Base-by-base conservation (phyloP, 768 basidiomycete species). In the Daedalea quercina region DNA sequence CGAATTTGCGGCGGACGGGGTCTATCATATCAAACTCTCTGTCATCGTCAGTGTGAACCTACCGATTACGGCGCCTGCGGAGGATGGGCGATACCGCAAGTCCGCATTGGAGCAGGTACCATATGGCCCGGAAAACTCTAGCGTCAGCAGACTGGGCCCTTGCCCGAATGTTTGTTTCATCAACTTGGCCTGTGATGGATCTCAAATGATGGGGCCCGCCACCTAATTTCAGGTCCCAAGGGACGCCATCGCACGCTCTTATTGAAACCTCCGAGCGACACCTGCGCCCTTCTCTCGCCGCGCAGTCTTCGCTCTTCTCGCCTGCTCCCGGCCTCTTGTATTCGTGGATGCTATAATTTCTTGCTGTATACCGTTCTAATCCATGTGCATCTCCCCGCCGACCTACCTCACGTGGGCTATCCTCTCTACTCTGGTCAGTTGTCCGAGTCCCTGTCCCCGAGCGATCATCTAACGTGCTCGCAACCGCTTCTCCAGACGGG, bases 361-460 rank as follows among this genome's bases (percentile, higher is more conserved):
- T 23, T 40, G 35, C 34, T 40, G 20, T 22, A 26, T 31, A 47
- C 23, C 26, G n/a, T 33, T 33, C 19, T 47, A 47, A 47, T 47
- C 46, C n/a, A 49, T 49, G 48, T 40, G 11, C 35, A 70, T 75
- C 1, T 80, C 82, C 1, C 83, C 86, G 3, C 71, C 79, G 0
- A 79, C 73, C 25, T 77, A 74, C 61, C 73, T 89, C 33, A 71
- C 84, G 11, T 90, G 87, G 87, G 65, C 83, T 1, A 58, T 81
- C 20, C 60, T 88, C 40, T 71, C 76, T 8, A 53, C 56, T 31
- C 52, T 80, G 68, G 85, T 88, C 55, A 22, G 78, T 71, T 12
- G 41, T 8, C 9, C 9, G 12, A 19, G 19, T 41, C 37, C 3
- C 12, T 44, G 47, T 13, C 19, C 6, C 23, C 13, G 12, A 24